phyloP scores from a whole-genome alignment of 176 grass and related monocot species.

The Bromus sterilis region DNA sequence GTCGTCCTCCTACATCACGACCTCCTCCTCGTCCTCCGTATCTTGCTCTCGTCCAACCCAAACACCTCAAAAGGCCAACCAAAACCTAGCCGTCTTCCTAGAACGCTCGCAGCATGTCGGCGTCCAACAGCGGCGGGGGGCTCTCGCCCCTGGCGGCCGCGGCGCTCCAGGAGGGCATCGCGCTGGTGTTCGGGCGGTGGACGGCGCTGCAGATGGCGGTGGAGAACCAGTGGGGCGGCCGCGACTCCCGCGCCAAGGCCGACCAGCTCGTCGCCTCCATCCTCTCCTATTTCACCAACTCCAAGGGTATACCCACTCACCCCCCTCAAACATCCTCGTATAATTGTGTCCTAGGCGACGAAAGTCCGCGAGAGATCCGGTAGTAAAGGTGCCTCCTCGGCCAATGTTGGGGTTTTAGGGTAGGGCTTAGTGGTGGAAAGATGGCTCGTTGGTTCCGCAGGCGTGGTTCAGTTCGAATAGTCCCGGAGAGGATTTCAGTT shows the following conservation, averaged over 20 bases:
- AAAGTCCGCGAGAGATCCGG: background rate
- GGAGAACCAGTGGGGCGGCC: conserved; percentile 66
- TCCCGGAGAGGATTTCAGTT: background rate
- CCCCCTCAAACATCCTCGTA: background rate
- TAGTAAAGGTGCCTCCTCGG: background rate
- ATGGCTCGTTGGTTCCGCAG: background rate
- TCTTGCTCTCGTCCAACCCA: background rate
- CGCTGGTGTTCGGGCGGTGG: conserved; percentile 59
- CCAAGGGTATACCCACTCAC: conserved; percentile 40
- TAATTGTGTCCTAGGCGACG: background rate
- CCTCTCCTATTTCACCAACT: conserved; percentile 61
- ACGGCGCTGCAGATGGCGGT: conserved; percentile 82
- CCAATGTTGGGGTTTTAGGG: background rate
- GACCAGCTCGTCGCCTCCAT: conserved; percentile 44
- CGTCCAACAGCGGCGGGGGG: conserved; percentile 14
- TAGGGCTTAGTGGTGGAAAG: too few species aligned
- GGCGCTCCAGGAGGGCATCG: conserved; percentile 50
- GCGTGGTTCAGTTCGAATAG: background rate
- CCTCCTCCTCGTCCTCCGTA: too few species aligned
- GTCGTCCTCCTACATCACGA: too few species aligned
- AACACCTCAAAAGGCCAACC: background rate
- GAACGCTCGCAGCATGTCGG: conserved; percentile 22
- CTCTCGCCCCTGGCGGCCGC: conserved; percentile 32
- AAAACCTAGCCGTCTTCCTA: conserved; percentile 13
- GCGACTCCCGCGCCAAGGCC: conserved; percentile 55